Evolutionary conservation across 31 red algal genomes (phyloP).

Genomic region (Bonnemaisonia californica): DNA sequence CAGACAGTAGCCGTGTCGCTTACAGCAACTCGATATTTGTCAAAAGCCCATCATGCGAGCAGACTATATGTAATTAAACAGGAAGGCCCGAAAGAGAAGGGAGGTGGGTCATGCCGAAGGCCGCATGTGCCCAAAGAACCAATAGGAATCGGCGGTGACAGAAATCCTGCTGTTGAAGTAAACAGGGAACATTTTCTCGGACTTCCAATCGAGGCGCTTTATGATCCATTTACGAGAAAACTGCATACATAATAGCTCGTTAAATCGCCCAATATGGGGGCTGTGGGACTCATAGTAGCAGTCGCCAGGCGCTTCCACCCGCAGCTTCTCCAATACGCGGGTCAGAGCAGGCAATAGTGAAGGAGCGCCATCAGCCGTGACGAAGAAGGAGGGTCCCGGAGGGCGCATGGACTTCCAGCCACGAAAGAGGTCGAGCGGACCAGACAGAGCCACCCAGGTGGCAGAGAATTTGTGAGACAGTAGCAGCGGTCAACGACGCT

Average conservation of each 20-base stretch:
- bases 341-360: background rate
- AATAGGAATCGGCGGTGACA: constrained; percentile 19
- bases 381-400: background rate
- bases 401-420: background rate
- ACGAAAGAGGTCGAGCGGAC: background rate
- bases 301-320: background rate
- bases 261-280: constrained; percentile 1
- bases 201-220: constrained; percentile 9
- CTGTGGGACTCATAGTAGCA: constrained; percentile 7
- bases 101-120: background rate
- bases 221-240: constrained; percentile 19
- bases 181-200: constrained; percentile 8
- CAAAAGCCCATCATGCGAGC: background rate
- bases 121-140: constrained; percentile 24
- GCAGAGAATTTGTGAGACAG: background rate
- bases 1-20: background rate
- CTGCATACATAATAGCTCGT: constrained; percentile 5
- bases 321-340: background rate
- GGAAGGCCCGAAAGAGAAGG: constrained; percentile 9
- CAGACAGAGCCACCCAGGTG: background rate
- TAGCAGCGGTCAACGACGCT: background rate
- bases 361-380: background rate
- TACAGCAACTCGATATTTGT: constrained; percentile 20
- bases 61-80: background rate
- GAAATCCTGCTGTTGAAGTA: constrained; percentile 36